A percentile compares a stretch with the other conserved stretches of the same genome.
Evolutionary conservation across 768 basidiomycete species (phyloP).

Genomic region (Amanita exitialis): DNA sequence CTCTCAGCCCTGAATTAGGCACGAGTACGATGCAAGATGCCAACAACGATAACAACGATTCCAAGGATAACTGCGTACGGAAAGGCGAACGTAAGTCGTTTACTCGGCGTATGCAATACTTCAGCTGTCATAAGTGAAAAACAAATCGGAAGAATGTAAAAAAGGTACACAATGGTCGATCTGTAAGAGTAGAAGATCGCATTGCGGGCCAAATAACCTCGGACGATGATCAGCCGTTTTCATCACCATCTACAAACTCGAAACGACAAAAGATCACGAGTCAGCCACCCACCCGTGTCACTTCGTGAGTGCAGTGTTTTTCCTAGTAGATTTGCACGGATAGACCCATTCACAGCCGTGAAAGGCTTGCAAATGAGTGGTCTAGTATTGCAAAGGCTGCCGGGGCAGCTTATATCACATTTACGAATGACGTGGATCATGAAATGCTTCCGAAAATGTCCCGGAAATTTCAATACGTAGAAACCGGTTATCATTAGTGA

Average conservation of each 20-base stretch:
- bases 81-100: neutral
- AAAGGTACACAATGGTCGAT: neutral
- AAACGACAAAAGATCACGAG: neutral
- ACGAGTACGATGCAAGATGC: neutral
- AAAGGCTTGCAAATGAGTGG: neutral
- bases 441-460: constrained; percentile 34
- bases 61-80: neutral
- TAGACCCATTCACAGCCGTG: neutral
- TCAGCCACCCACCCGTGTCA: neutral
- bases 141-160: neutral
- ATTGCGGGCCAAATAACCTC: neutral
- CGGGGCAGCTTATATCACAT: constrained; percentile 22
- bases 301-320: neutral
- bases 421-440: constrained; percentile 31
- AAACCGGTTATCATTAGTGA: constrained; percentile 39
- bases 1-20: neutral
- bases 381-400: constrained; percentile 3
- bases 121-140: neutral
- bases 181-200: neutral
- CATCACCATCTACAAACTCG: neutral
- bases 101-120: neutral
- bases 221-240: neutral
- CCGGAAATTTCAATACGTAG: constrained; percentile 39
- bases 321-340: no score
- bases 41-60: neutral